These are phyloP conservation scores for Craspedostauros australis DNA, from an alignment of 108 stramenopile species.

Conservation along the genomic window DNA sequence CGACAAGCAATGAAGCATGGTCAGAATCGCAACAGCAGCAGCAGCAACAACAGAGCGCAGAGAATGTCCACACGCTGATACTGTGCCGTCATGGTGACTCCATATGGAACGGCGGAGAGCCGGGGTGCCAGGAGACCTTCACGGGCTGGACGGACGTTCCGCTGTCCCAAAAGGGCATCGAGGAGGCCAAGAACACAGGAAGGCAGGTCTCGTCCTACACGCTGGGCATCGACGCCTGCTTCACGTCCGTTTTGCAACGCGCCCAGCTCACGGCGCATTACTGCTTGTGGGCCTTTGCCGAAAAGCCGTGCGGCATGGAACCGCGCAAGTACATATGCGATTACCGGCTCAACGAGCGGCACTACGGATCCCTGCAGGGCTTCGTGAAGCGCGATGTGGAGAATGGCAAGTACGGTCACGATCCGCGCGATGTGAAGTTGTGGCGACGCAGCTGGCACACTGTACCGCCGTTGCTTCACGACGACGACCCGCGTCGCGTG, in stretches of 20 bases:
- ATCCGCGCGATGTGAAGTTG: conserved; percentile 19
- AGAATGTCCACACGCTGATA: conserved; percentile 51
- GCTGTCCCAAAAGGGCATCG: conserved; percentile 38
- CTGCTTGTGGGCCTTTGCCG: conserved; percentile 44
- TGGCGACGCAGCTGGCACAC: conserved; percentile 56
- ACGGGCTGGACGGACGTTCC: conserved; percentile 67
- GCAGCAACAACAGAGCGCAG: too few species aligned
- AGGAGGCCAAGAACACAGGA: conserved; percentile 40
- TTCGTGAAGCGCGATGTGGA: conserved; percentile 41
- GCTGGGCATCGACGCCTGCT: conserved; percentile 44
- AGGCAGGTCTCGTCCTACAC: conserved; percentile 18
- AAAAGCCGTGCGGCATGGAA: conserved; percentile 5
- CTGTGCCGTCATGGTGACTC: conserved; percentile 60
- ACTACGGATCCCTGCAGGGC: conserved; percentile 47
- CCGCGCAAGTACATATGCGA: conserved; percentile 29
- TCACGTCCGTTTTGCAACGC: conserved; percentile 38
- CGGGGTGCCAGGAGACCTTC: conserved; percentile 53
- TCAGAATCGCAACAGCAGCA: too few species aligned
- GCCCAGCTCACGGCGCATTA: conserved; percentile 52
- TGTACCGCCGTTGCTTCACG: conserved; percentile 34
- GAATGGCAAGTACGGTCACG: conserved; percentile 43
- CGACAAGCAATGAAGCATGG: too few species aligned
- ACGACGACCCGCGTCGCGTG: conserved; percentile 39
- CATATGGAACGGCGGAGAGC: conserved; percentile 53
- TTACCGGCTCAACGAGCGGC: conserved; percentile 50